These are phyloP conservation scores for Rhodotorula mucilaginosa DNA, from an alignment of 1,284 basidiomycete genomes.

Conservation along the genomic window DNA sequence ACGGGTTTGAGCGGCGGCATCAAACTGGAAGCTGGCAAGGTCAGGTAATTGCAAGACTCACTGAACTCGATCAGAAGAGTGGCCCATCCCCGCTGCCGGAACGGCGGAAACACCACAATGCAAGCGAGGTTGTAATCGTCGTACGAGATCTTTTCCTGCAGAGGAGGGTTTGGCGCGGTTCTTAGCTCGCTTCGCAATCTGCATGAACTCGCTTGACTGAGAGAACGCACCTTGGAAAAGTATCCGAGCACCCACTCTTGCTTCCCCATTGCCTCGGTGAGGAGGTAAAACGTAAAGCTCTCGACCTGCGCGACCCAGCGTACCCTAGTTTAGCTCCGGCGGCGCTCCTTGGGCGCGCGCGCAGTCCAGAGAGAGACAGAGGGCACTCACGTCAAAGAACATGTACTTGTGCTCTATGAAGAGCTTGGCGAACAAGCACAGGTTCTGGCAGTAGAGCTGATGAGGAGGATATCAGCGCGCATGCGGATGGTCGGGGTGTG, in stretches of 20 bases:
- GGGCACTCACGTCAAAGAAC: constrained; percentile 70
- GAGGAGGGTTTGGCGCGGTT: neutral
- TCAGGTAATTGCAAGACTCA: constrained; percentile 50
- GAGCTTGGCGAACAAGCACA: constrained; percentile 94
- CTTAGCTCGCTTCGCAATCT: neutral
- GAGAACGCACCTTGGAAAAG: constrained; percentile 76
- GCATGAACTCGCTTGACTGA: neutral
- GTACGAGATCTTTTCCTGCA: constrained; percentile 89
- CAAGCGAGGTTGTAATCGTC: constrained; percentile 97
- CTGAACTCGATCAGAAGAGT: constrained; percentile 98
- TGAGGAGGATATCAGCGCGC: neutral
- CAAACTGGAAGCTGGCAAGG: neutral
- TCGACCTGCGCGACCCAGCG: constrained; percentile 19
- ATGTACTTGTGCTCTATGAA: constrained; percentile 98
- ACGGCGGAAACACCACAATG: constrained; percentile 92
- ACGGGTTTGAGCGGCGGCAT: neutral
- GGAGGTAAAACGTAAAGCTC: constrained; percentile 77
- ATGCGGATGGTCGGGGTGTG: neutral
- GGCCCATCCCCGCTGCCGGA: constrained; percentile 84
- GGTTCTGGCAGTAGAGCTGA: constrained; percentile 91
- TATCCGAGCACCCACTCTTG: constrained; percentile 84
- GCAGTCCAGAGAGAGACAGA: too few species aligned
- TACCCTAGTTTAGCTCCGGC: neutral
- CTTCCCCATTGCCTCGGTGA: constrained; percentile 79
- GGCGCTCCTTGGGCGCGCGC: neutral